phyloP scores from a whole-genome alignment of 2,329 filamentous ascomycete species.

The Talaromyces sp. region DNA sequence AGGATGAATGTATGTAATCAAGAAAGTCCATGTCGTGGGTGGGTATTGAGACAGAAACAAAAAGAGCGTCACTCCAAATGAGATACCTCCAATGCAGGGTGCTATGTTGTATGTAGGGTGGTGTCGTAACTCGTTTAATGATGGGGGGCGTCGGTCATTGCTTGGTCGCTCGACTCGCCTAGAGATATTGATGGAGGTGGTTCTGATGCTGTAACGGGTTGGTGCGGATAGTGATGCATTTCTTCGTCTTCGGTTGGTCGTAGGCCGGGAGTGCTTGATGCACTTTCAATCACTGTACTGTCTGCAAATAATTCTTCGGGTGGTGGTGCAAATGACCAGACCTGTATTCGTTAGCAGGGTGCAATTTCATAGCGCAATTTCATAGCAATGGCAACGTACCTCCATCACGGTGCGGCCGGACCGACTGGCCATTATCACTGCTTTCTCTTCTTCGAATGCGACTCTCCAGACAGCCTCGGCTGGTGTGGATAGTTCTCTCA shows the following conservation, averaged over 20 bases:
- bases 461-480: constrained; percentile 97
- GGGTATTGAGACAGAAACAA: constrained; percentile 1
- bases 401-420: constrained; percentile 92
- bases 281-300: constrained; percentile 29
- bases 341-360: constrained; percentile 49
- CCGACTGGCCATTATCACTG: constrained; percentile 88
- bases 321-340: constrained; percentile 92
- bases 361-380: neutral
- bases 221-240: constrained; percentile 5
- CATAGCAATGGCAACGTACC: constrained; percentile 49
- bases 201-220: constrained; percentile 31
- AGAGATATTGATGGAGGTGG: constrained; percentile 29
- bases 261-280: constrained; percentile 33
- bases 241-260: constrained; percentile 22
- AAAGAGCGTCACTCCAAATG: neutral
- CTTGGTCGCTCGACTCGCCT: constrained; percentile 30
- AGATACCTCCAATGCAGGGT: constrained; percentile 5
- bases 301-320: constrained; percentile 32
- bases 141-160: constrained; percentile 34
- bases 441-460: constrained; percentile 97
- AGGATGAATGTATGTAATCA: constrained; percentile 2
- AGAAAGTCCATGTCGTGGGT: constrained; percentile 5
- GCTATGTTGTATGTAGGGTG: neutral
- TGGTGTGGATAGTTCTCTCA: constrained; percentile 85
- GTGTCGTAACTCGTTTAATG: constrained; percentile 6